Evolutionary conservation across 192 early-diverging fungal species (phyloP).

Genomic region (Diversispora eburnea): DNA sequence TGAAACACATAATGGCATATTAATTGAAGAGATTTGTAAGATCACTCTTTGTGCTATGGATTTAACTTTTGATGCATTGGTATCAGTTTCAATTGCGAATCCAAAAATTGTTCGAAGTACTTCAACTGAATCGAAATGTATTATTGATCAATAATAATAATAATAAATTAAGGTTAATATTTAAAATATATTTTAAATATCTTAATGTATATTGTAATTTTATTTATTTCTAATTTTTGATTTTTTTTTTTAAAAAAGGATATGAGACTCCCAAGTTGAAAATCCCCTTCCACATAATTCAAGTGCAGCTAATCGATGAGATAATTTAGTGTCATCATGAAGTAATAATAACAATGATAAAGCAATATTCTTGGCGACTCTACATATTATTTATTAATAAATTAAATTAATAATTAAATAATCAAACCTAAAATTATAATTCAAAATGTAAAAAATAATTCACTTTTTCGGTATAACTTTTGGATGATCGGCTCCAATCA

Average conservation of each 20-base stretch:
- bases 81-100: constrained; percentile 45
- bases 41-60: constrained; percentile 66
- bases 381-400: not conserved
- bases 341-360: constrained; percentile 64
- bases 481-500: constrained; percentile 65
- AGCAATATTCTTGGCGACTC: constrained; percentile 57
- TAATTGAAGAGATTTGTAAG: constrained; percentile 63
- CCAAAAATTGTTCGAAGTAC: constrained; percentile 61
- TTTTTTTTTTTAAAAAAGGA: constrained; percentile 32
- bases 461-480: constrained; percentile 44
- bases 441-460: not conserved
- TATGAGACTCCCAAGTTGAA: constrained; percentile 68
- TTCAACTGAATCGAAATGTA: constrained; percentile 54
- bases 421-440: not conserved
- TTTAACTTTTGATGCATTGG: constrained; percentile 40
- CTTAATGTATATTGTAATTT: no score
- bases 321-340: constrained; percentile 51
- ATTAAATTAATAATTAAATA: not conserved
- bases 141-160: not conserved
- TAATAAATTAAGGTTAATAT: constrained; percentile 14
- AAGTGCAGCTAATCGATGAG: constrained; percentile 59
- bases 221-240: not conserved
- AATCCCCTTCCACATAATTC: constrained; percentile 75
- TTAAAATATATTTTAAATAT: not conserved
- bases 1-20: constrained; percentile 64